These are phyloP conservation scores for Lipomyces oligophaga DNA, from an alignment of 805 yeast genomes.

Conservation along the genomic window DNA sequence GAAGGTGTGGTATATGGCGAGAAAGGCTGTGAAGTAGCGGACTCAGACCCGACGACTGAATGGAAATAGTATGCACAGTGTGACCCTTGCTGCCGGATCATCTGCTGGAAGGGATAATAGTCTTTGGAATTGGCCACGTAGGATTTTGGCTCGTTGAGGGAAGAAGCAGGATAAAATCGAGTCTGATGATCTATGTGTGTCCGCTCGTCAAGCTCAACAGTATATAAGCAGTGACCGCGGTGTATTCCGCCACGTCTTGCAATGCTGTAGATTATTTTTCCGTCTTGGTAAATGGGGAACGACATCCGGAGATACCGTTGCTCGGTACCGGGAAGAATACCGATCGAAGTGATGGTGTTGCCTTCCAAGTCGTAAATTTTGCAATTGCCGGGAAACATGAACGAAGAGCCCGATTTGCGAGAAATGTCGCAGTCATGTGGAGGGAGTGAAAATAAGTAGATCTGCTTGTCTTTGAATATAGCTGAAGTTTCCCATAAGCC, in stretches of 20 bases:
- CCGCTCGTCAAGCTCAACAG: conserved; percentile 20
- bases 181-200: conserved; percentile 20
- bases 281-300: conserved; percentile 16
- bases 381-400: conserved; percentile 27
- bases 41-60: conserved; percentile 12
- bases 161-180: conserved; percentile 21
- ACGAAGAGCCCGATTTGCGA: conserved; percentile 7
- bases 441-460: conserved; percentile 25
- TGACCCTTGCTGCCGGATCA: conserved; percentile 10
- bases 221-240: conserved; percentile 24
- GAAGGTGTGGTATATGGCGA: too few species aligned
- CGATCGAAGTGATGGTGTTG: conserved; percentile 24
- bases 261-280: conserved; percentile 23
- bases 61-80: conserved; percentile 24
- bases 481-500: conserved; percentile 29
- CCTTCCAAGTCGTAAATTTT: conserved; percentile 23
- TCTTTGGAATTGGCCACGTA: conserved; percentile 2
- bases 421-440: conserved; percentile 13
- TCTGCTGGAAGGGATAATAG: conserved; percentile 23
- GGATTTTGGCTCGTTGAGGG: not conserved
- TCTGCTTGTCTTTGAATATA: conserved; percentile 20
- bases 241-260: conserved; percentile 23
- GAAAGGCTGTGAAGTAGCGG: too few species aligned
- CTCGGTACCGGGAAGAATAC: conserved; percentile 28
- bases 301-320: conserved; percentile 18